Evolutionary conservation across 495 filamentous ascomycete species (phyloP), one percentile per base, ranked within the genome.

Genomic region (Antarctomyces pellizariae): DNA sequence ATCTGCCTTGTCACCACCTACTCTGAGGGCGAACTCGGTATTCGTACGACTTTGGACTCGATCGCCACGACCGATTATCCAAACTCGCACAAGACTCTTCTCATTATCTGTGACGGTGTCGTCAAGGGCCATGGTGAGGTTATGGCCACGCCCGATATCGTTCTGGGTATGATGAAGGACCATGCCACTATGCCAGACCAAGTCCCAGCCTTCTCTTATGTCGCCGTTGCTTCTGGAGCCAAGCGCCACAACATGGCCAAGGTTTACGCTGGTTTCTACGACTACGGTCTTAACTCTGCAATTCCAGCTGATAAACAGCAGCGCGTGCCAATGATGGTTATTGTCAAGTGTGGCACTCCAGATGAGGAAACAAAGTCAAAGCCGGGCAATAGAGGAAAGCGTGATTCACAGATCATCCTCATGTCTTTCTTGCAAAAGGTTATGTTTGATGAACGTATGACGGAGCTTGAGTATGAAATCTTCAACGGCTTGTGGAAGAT

Each of bases 401-500:
- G 89, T 45, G 89, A 99, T 59, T 83, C 75, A 52, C 89, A 99
- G 49, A 93, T 99, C 44, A 84, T 99, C 38, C 52, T 99, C 25
- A 99, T 99, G 89, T 90, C 80, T 11, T 99, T 99, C 62, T 54
- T 99, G 39, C 89, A 99, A 48, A 99, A 99, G 52, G 86, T 99
- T 36, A 99, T 99, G 89, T 99, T 99, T 44, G 89, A 99, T 45
- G 89, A 99, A 49, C 75, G 89, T 19, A 99, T 99, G 89, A 95
- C 89, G 3, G 83, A 99, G 44, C 66, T 99, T n/a, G 89, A 99
- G 44, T 99, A 82, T 38, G 89, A 99, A 43, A 95, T 99, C 75
- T 95, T 95, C 56, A 99, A 95, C 41, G 89, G 86, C 18, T 60
- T 99, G 32, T 99, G 84, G 83, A 89, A 90, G 42, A 73, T 95